phyloP scores from a whole-genome alignment of 192 early-diverging fungal species.

The Endogone sp. region DNA sequence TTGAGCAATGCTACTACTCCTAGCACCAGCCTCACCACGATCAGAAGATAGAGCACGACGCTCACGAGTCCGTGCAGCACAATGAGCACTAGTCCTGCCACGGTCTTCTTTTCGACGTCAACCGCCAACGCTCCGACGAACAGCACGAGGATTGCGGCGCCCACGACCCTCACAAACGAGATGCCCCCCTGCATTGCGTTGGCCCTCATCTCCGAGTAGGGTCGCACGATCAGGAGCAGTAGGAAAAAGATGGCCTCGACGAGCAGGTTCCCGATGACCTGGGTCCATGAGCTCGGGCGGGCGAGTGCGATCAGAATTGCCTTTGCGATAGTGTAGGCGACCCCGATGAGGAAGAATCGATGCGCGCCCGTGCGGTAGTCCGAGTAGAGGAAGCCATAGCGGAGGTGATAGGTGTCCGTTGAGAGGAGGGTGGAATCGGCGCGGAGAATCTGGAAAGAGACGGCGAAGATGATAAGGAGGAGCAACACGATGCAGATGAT shows the following conservation, averaged over 20 bases:
- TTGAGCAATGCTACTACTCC: neutral
- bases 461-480: neutral
- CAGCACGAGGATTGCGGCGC: neutral
- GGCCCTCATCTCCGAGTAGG: neutral
- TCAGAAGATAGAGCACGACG: neutral
- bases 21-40: neutral
- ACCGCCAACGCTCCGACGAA: neutral
- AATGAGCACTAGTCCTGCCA: neutral
- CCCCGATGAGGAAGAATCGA: neutral
- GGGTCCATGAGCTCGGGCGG: neutral
- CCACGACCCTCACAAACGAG: neutral
- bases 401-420: neutral
- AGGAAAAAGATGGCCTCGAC: neutral
- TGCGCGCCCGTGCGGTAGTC: neutral
- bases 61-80: neutral
- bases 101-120: neutral
- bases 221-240: neutral
- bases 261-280: neutral
- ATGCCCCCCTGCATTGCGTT: neutral
- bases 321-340: neutral
- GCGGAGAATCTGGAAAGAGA: neutral
- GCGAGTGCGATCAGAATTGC: neutral
- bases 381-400: neutral
- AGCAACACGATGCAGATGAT: neutral
- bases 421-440: neutral